Conservation (phyloP, 176 grass and related monocot genomes). For the Sorghum bicolor region Sorghum_bicolor_NCBIv3 NC_012874.2:2775001-2775500, state of each 20-base stretch:
- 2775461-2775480: constrained; percentile 48
- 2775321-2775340: background rate
- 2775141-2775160: constrained; percentile 29
- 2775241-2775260: too few relatives aligned
- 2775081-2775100: constrained; percentile 40
- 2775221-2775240: background rate
- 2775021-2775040: constrained; percentile 17
- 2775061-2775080: constrained; percentile 43
- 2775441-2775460: constrained; percentile 56
- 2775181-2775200: constrained; percentile 27
- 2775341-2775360: constrained; percentile 28
- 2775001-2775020: constrained; percentile 45
- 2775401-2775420: constrained; percentile 31
- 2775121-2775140: constrained; percentile 33
- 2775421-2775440: constrained; percentile 1
- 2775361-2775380: background rate
- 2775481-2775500: constrained; percentile 49
- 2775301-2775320: background rate
- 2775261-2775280: background rate
- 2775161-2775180: constrained; percentile 28
- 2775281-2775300: background rate
- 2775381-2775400: background rate
- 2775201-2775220: background rate
- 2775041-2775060: constrained; percentile 45
- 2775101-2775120: constrained; percentile 42